Evolutionary conservation across 202 grass and related monocot species (phyloP).

Genomic region (Carex arenaria): DNA sequence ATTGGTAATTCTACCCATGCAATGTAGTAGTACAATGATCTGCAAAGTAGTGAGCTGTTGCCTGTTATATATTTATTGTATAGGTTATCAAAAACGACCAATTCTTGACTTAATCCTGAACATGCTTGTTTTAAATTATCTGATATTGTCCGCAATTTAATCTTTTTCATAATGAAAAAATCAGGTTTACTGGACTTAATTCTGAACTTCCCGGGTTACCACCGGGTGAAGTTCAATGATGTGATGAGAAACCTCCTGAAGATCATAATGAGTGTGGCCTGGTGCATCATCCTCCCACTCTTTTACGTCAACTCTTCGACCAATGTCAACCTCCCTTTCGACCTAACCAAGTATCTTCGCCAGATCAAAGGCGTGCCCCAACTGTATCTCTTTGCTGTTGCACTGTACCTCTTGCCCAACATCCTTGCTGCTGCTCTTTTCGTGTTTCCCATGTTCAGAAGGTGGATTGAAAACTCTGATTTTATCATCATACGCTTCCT

Average conservation of each 20-base stretch:
- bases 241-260: conserved; percentile 76
- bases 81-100: background rate
- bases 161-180: conserved; percentile 27
- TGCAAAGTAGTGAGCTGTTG: background rate
- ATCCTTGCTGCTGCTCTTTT: conserved; percentile 56
- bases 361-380: conserved; percentile 70
- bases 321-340: conserved; percentile 52
- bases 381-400: conserved; percentile 79
- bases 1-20: background rate
- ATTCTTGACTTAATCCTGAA: background rate
- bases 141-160: conserved; percentile 9
- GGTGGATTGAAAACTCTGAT: conserved; percentile 91
- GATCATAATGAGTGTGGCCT: conserved; percentile 56
- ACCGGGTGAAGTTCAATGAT: conserved; percentile 75
- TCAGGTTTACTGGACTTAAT: conserved; percentile 83
- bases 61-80: background rate
- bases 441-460: conserved; percentile 78
- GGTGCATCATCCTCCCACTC: conserved; percentile 80
- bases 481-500: conserved; percentile 73
- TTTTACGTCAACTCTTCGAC: conserved; percentile 62
- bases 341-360: conserved; percentile 43
- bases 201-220: conserved; percentile 84
- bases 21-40: background rate
- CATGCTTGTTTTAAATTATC: background rate
- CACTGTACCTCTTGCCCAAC: conserved; percentile 76